These are phyloP conservation scores for Ganoderma sinense DNA, from an alignment of 1,284 basidiomycete species.

Conservation along the genomic window DNA sequence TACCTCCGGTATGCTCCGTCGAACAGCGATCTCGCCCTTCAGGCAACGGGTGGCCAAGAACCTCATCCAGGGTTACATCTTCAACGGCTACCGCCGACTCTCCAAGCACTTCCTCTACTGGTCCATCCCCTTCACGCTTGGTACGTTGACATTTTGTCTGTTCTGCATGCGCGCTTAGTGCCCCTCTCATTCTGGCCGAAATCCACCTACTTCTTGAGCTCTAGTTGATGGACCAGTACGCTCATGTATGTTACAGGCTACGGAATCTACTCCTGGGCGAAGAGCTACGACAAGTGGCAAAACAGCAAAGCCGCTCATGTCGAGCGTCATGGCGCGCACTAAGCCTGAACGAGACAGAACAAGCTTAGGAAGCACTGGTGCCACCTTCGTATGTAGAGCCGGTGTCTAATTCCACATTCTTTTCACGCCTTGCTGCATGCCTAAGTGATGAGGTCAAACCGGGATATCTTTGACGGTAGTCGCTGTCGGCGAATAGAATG, in stretches of 20 bases:
- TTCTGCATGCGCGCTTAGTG: neutral
- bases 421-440: neutral
- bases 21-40: slow-evolving; percentile 81
- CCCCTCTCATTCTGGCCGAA: neutral
- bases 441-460: neutral
- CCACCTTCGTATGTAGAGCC: slow-evolving; percentile 11
- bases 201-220: neutral
- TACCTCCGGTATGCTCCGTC: neutral
- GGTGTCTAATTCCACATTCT: slow-evolving; percentile 23
- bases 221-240: neutral
- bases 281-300: slow-evolving; percentile 71
- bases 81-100: slow-evolving; percentile 88
- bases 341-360: slow-evolving; percentile 30
- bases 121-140: slow-evolving; percentile 78
- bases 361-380: slow-evolving; percentile 14
- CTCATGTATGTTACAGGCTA: slow-evolving; percentile 63
- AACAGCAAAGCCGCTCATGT: slow-evolving; percentile 86
- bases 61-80: slow-evolving; percentile 79
- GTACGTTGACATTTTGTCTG: slow-evolving; percentile 54
- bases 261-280: slow-evolving; percentile 85
- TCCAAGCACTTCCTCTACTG: slow-evolving; percentile 83
- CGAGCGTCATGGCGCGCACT: slow-evolving; percentile 48
- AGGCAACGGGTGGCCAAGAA: slow-evolving; percentile 78
- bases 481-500: neutral
- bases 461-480: neutral